Base-by-base conservation (phyloP, 441 rosid genomes). In the Raphanus hybrid region DNA sequence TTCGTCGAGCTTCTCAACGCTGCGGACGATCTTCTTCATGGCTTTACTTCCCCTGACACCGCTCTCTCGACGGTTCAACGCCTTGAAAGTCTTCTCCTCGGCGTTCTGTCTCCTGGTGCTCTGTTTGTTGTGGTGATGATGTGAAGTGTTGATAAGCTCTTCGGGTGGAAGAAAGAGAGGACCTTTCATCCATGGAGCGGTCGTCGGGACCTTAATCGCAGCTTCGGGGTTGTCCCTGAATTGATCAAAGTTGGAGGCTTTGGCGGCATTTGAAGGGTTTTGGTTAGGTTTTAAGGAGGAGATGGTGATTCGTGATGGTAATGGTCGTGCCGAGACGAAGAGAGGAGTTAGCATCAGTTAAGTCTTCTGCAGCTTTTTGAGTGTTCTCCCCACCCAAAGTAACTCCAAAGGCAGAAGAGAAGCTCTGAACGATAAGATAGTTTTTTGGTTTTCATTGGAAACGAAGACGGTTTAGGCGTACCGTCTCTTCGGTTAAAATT, bases 101-200 rank as follows among this genome's bases (percentile, higher is more conserved):
- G 27, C 73, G 0, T 71, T 70, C 3, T 65, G 75, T 12, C 27
- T 26, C 26, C 41, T 83, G 39, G 48, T 26, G 8, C 3, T 50
- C 54, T 57, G 82, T 27, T 80, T 82, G n/a, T 48, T 81, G n/a
- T 48, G 55, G 62, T n/a, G 68, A 66, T 78, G 81, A 71, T 18
- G 55, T 0, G 86, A 69, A 70, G 78, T 82, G 68, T 86, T 70
- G 69, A 71, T 15, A 58, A 85, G 52, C 57, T 88, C 85, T 14
- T 82, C 84, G 58, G 92, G 84, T 69, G 82, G 89, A 74, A 84
- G 85, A 73, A 85, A 80, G 67, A 84, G 83, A 59, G 92, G 85
- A 77, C 84, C 82, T 73, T 77, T 86, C 88, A 88, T 87, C 98
- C 97, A 93, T 59, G 98, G 98, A 75, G 98, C 85, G 3, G 90